Percentiles rank a stretch among this genome's conserved stretches.
These are phyloP conservation scores for Penicillium pancosmium DNA, from an alignment of 495 filamentous ascomycete genomes.

Conservation along the genomic window DNA sequence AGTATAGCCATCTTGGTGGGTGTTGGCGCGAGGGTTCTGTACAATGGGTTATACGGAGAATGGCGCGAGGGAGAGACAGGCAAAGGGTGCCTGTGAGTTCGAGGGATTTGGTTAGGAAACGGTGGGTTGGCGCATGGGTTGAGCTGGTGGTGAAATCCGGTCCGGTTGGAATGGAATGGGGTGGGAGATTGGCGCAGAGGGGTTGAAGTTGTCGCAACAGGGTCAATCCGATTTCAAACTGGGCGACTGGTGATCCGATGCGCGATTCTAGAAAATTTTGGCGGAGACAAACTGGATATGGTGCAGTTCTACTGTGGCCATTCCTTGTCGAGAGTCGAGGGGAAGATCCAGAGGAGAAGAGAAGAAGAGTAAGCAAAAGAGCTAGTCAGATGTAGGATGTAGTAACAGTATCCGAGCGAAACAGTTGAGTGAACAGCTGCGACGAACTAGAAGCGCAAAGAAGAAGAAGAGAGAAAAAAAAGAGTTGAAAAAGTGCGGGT, in stretches of 20 bases:
- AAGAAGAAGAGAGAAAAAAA: background rate
- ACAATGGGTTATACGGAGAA: background rate
- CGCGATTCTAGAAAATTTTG: conserved; percentile 5
- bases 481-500: background rate
- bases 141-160: background rate
- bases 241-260: background rate
- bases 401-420: background rate
- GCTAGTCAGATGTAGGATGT: background rate
- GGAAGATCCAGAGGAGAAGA: background rate
- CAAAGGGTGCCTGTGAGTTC: background rate
- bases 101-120: background rate
- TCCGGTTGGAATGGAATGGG: background rate
- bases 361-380: background rate
- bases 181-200: background rate
- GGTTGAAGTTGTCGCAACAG: background rate
- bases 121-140: conserved; percentile 3
- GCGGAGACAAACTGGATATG: background rate
- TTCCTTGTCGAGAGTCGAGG: background rate
- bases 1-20: conserved; percentile 15
- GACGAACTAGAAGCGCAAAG: background rate
- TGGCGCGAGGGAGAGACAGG: background rate
- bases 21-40: background rate
- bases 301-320: conserved; percentile 5
- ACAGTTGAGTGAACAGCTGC: background rate
- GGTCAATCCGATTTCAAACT: background rate